Percentiles rank a stretch among this genome's conserved stretches.
Conservation (phyloP, 139 green algal genomes). For the Axilococcus clingmanii region DNA sequence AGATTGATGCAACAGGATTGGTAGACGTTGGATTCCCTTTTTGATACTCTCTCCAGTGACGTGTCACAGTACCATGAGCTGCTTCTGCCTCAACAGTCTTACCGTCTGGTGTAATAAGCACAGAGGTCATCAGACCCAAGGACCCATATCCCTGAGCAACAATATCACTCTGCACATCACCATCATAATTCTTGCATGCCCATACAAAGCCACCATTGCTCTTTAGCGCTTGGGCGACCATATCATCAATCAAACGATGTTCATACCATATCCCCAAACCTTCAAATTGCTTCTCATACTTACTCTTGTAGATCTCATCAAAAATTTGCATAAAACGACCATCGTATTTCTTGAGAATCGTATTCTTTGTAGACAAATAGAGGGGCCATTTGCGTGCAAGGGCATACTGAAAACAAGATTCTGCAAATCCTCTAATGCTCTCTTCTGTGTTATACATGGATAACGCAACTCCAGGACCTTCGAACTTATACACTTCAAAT, state of each 20-base stretch:
- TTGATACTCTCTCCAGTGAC: conserved; percentile 93
- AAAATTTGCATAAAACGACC: conserved; percentile 72
- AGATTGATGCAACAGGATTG: conserved; percentile 94
- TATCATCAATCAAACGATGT: conserved; percentile 97
- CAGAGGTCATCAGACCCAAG: conserved; percentile 91
- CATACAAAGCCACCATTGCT: conserved; percentile 88
- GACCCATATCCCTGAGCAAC: conserved; percentile 89
- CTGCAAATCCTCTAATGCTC: conserved; percentile 84
- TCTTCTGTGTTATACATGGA: conserved; percentile 96
- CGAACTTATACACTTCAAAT: conserved; percentile 44
- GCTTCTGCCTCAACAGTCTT: conserved; percentile 92
- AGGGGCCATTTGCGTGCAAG: conserved; percentile 72
- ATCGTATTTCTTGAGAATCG: conserved; percentile 95
- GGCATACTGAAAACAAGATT: conserved; percentile 85
- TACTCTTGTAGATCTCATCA: conserved; percentile 74
- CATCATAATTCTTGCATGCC: conserved; percentile 76
- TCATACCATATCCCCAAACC: conserved; percentile 86
- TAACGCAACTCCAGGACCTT: conserved; percentile 59
- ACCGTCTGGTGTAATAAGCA: conserved; percentile 88
- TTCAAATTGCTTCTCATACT: conserved; percentile 80
- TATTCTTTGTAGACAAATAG: conserved; percentile 97
- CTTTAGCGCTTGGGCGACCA: conserved; percentile 94
- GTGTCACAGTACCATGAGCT: conserved; percentile 90
- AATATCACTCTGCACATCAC: conserved; percentile 68
- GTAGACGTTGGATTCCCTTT: conserved; percentile 89